phyloP scores from a whole-genome alignment of 2,329 filamentous ascomycete genomes.

The Ceratocystis cacaofunesta region DNA sequence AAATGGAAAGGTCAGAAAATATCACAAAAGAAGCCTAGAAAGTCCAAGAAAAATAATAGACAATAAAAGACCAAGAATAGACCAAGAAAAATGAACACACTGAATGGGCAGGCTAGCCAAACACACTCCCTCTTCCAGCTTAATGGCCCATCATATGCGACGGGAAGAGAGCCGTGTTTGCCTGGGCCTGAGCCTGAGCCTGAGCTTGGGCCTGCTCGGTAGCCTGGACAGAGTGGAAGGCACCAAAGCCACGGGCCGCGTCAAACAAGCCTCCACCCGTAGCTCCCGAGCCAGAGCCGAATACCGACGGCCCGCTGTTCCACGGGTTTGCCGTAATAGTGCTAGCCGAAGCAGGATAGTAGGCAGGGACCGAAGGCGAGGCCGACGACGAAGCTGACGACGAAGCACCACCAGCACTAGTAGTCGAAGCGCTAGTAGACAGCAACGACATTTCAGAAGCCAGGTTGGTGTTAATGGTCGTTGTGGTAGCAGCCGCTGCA shows the following conservation, averaged over 20 bases:
- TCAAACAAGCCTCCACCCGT: constrained; percentile 2
- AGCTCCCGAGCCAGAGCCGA: neutral
- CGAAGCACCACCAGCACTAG: neutral
- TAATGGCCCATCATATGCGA: constrained; percentile 26
- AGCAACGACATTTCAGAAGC: constrained; percentile 17
- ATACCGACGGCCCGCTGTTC: constrained; percentile 9
- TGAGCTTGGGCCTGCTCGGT: neutral
- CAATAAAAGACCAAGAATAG: neutral
- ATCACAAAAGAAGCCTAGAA: neutral
- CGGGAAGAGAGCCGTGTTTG: constrained; percentile 17
- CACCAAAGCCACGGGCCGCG: neutral
- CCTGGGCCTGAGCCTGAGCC: neutral
- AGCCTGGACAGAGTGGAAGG: neutral
- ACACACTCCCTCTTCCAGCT: neutral
- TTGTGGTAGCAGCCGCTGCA: constrained; percentile 7
- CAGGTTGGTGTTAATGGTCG: constrained; percentile 20
- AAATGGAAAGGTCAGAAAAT: too few relatives aligned
- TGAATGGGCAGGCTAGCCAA: too few relatives aligned
- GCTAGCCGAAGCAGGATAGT: constrained; percentile 12
- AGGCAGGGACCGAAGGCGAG: constrained; percentile 8
- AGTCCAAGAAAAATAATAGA: neutral
- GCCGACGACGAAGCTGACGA: constrained; percentile 4
- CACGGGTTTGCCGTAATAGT: constrained; percentile 12
- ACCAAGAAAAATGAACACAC: neutral
- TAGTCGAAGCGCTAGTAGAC: constrained; percentile 17